Percentiles rank a stretch among this genome's conserved stretches.
Evolutionary conservation across 176 grass and related monocot species (phyloP).

Genomic region (Hordeum vulgare): DNA sequence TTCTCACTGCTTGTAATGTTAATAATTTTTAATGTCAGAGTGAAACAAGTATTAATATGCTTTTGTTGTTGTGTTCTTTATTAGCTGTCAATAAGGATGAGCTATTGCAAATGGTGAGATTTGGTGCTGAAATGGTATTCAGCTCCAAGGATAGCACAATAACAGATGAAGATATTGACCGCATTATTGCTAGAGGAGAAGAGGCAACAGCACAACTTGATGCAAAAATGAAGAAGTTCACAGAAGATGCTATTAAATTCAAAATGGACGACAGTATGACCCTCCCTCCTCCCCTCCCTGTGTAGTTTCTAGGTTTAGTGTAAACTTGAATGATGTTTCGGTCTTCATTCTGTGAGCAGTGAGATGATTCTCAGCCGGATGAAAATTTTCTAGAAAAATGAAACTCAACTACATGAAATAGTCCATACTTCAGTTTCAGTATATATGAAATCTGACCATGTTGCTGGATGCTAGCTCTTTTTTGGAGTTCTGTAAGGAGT

Average conservation of each 20-base stretch:
- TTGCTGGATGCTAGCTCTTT: neutral
- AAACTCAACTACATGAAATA: neutral
- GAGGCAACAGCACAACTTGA: constrained; percentile 73
- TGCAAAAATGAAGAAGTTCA: constrained; percentile 90
- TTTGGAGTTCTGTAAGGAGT: neutral
- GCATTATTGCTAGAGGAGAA: constrained; percentile 85
- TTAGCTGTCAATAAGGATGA: constrained; percentile 90
- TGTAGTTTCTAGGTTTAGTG: neutral
- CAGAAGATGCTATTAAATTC: constrained; percentile 89
- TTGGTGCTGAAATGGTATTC: constrained; percentile 92
- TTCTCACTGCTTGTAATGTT: neutral
- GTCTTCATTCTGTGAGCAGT: neutral
- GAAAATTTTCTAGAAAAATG: neutral
- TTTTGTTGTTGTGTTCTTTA: constrained; percentile 16
- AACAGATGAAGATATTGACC: constrained; percentile 82
- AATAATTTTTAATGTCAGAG: neutral
- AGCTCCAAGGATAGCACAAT: constrained; percentile 83
- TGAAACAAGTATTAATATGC: constrained; percentile 14
- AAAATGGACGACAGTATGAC: constrained; percentile 88
- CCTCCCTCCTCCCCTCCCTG: neutral
- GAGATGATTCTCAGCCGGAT: neutral
- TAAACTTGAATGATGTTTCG: neutral
- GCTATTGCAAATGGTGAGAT: constrained; percentile 80
- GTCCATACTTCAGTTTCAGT: neutral
- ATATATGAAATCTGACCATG: neutral